Conservation (phyloP, 371 early-diverging fungal species). For the Saksenaea vasiformis region DNA sequence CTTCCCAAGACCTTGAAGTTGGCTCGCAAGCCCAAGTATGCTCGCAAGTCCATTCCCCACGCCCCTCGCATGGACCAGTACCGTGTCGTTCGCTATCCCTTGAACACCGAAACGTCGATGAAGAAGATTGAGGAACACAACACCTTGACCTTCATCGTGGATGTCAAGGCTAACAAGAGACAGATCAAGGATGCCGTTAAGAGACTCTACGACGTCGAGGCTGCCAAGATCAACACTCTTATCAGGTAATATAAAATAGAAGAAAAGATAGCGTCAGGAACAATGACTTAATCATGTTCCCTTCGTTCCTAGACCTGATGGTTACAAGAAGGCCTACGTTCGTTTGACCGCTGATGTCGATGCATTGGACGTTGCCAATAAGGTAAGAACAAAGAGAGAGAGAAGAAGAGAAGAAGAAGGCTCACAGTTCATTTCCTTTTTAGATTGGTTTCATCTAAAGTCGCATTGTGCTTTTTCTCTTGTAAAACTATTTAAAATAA, state of each 20-base stretch:
- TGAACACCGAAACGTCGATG: constrained; percentile 98
- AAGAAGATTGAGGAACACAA: constrained; percentile 98
- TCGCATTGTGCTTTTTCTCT: constrained; percentile 6
- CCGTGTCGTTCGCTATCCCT: constrained; percentile 87
- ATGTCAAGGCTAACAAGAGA: constrained; percentile 95
- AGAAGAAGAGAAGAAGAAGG: neutral
- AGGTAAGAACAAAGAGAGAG: constrained; percentile 45
- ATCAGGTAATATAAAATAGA: constrained; percentile 60
- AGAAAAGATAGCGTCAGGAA: neutral
- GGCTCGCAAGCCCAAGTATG: constrained; percentile 86
- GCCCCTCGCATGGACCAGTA: constrained; percentile 78
- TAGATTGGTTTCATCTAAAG: constrained; percentile 46
- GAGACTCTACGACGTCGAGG: constrained; percentile 92
- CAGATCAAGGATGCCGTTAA: constrained; percentile 97
- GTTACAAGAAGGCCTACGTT: constrained; percentile 98
- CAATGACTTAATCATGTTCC: neutral
- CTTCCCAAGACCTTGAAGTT: constrained; percentile 92
- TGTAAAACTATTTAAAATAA: constrained; percentile 5
- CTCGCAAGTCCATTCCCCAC: constrained; percentile 82
- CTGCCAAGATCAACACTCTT: constrained; percentile 94
- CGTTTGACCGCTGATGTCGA: constrained; percentile 93
- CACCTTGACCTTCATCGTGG: constrained; percentile 96
- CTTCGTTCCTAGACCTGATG: constrained; percentile 82
- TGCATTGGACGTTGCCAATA: constrained; percentile 97
- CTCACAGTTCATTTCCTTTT: neutral